phyloP scores from a whole-genome alignment of 495 filamentous ascomycete genomes.

The Hypoxylon cercidicola region DNA sequence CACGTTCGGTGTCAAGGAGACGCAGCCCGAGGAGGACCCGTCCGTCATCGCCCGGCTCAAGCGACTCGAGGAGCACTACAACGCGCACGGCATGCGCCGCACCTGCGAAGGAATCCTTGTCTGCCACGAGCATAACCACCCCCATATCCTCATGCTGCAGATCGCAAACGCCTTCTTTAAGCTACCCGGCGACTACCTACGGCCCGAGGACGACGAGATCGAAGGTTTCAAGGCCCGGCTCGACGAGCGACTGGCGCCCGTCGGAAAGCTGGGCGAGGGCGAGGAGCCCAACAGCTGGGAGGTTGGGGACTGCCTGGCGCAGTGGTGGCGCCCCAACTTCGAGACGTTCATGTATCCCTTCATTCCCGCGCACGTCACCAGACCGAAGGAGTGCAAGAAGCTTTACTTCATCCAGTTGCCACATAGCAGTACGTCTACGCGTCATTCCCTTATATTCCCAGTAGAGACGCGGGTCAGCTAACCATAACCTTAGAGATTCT shows the following conservation, averaged over 20 bases:
- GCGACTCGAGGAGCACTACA: conserved; percentile 93
- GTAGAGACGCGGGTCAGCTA: conserved; percentile 17
- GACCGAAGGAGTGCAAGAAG: conserved; percentile 99
- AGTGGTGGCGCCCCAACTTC: conserved; percentile 99
- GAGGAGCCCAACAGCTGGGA: conserved; percentile 93
- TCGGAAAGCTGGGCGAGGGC: conserved; percentile 85
- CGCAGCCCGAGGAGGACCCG: conserved; percentile 96
- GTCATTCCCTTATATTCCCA: conserved; percentile 1
- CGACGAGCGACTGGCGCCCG: conserved; percentile 91
- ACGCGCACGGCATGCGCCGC: conserved; percentile 90
- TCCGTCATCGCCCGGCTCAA: conserved; percentile 92
- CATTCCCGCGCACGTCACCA: conserved; percentile 91
- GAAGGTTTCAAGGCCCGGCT: conserved; percentile 91
- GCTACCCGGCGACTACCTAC: conserved; percentile 96
- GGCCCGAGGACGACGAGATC: conserved; percentile 87
- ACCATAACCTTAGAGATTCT: conserved; percentile 76
- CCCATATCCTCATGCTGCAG: conserved; percentile 97
- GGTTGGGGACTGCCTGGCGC: conserved; percentile 91
- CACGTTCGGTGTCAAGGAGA: conserved; percentile 98
- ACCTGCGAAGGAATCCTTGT: conserved; percentile 97
- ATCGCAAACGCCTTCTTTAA: conserved; percentile 99
- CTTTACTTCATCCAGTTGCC: conserved; percentile 96
- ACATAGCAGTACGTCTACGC: conserved; percentile 75
- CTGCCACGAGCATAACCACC: conserved; percentile 98
- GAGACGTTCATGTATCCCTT: conserved; percentile 99